These are phyloP conservation scores for Starmerella bacillaris DNA, from an alignment of 805 yeast genomes.

Conservation along the genomic window DNA sequence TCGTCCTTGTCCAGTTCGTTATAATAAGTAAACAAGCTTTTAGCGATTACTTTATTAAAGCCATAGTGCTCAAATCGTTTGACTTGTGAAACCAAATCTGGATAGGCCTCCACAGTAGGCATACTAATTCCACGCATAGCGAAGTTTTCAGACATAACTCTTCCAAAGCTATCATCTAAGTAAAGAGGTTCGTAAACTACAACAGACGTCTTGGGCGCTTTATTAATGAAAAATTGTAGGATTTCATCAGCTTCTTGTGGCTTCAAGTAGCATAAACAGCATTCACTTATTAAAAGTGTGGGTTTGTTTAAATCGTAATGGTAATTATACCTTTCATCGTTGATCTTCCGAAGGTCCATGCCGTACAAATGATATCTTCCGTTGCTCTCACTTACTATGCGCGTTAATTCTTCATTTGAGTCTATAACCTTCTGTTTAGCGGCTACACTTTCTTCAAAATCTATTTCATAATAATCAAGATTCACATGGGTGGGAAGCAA, in stretches of 20 bases:
- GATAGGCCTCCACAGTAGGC: conserved; percentile 37
- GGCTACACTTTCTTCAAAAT: conserved; percentile 37
- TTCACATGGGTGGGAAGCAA: conserved; percentile 24
- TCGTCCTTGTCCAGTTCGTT: conserved; percentile 23
- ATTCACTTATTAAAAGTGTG: conserved; percentile 52
- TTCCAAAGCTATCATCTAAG: conserved; percentile 44
- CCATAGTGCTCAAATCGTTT: conserved; percentile 21
- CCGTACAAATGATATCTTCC: conserved; percentile 35
- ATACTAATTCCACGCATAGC: conserved; percentile 42
- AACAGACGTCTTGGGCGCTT: conserved; percentile 22
- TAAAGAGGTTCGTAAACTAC: conserved; percentile 56
- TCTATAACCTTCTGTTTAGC: conserved; percentile 36
- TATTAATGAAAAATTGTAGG: conserved; percentile 27
- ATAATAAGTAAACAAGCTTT: conserved; percentile 28
- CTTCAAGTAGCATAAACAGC: conserved; percentile 54
- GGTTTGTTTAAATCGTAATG: conserved; percentile 25
- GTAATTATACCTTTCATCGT: conserved; percentile 1
- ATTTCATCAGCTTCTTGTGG: conserved; percentile 33
- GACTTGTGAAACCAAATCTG: conserved; percentile 29
- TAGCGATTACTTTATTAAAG: conserved; percentile 22
- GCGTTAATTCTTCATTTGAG: conserved; percentile 20
- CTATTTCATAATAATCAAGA: conserved; percentile 41
- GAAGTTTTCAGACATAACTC: conserved; percentile 47
- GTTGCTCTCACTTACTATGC: conserved; percentile 15
- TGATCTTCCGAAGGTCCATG: conserved; percentile 33